These are phyloP conservation scores for Closterium sp. DNA, from an alignment of 139 green algal genomes.

Conservation along the genomic window DNA sequence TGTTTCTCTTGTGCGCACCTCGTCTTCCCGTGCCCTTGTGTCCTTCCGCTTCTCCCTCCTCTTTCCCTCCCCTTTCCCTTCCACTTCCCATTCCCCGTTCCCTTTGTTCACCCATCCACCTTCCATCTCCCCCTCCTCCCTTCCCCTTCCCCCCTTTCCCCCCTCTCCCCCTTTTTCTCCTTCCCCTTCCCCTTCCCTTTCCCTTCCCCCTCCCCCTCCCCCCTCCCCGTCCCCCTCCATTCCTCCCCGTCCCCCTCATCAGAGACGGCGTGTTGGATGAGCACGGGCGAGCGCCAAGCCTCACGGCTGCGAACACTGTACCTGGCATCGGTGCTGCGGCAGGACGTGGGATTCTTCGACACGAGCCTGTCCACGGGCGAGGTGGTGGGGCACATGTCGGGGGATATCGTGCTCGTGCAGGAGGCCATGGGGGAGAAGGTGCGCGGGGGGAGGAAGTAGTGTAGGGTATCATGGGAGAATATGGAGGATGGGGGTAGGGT, in stretches of 20 bases:
- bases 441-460: too few relatives aligned
- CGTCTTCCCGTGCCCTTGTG: too few relatives aligned
- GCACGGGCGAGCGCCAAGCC: conserved; percentile 23
- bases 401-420: conserved; percentile 22
- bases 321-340: conserved; percentile 62
- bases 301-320: conserved; percentile 11
- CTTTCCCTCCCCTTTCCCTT: too few relatives aligned
- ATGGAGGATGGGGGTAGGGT: background rate
- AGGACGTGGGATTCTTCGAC: conserved; percentile 87
- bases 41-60: too few relatives aligned
- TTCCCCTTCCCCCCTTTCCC: background rate
- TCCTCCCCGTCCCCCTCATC: background rate
- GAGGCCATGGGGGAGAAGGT: conserved; percentile 46
- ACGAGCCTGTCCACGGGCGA: conserved; percentile 9
- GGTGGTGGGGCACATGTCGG: conserved; percentile 19
- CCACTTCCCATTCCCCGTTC: too few relatives aligned
- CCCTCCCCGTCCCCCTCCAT: background rate
- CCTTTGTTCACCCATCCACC: too few relatives aligned
- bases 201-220: background rate
- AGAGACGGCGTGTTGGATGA: conserved; percentile 31
- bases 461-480: background rate
- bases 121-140: background rate
- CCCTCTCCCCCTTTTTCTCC: background rate
- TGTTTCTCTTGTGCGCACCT: too few relatives aligned
- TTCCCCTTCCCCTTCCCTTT: background rate